A percentile compares a stretch with the other conserved stretches of the same genome.
Evolutionary conservation across 2,329 filamentous ascomycete genomes (phyloP).

Genomic region (Sphaceloma murrayae): DNA sequence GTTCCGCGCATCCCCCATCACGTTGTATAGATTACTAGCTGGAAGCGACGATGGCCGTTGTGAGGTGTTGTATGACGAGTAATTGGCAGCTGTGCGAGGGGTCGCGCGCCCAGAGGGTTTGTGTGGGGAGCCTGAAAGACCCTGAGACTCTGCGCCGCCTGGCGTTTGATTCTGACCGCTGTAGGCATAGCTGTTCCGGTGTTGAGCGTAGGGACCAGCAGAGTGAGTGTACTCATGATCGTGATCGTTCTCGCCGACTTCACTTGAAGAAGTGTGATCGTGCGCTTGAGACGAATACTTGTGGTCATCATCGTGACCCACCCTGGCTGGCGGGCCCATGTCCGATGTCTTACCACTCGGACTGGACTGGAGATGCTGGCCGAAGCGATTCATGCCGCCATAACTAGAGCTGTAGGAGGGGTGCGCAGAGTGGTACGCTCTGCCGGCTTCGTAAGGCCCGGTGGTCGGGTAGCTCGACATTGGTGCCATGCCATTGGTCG

Average conservation of each 20-base stretch:
- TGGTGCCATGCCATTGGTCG: conserved; percentile 63
- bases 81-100: conserved; percentile 68
- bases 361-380: conserved; percentile 40
- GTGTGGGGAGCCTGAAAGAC: conserved; percentile 75
- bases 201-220: conserved; percentile 59
- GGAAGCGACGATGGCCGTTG: conserved; percentile 62
- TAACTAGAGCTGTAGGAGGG: conserved; percentile 12
- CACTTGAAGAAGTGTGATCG: conserved; percentile 21
- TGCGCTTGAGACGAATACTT: conserved; percentile 37
- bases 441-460: conserved; percentile 65
- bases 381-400: conserved; percentile 56
- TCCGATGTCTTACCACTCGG: conserved; percentile 74
- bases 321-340: conserved; percentile 70
- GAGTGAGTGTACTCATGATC: conserved; percentile 73
- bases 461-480: conserved; percentile 68
- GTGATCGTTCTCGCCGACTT: conserved; percentile 32
- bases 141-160: conserved; percentile 63
- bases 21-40: conserved; percentile 77
- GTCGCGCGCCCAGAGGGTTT: conserved; percentile 76
- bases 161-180: conserved; percentile 34
- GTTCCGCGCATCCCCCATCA: conserved; percentile 63
- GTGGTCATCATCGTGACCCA: conserved; percentile 52
- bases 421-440: conserved; percentile 63
- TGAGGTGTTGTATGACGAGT: conserved; percentile 68
- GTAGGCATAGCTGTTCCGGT: conserved; percentile 69